These are phyloP conservation scores for Colletotrichum costaricense DNA, from an alignment of 2,329 filamentous ascomycete species.

Conservation along the genomic window DNA sequence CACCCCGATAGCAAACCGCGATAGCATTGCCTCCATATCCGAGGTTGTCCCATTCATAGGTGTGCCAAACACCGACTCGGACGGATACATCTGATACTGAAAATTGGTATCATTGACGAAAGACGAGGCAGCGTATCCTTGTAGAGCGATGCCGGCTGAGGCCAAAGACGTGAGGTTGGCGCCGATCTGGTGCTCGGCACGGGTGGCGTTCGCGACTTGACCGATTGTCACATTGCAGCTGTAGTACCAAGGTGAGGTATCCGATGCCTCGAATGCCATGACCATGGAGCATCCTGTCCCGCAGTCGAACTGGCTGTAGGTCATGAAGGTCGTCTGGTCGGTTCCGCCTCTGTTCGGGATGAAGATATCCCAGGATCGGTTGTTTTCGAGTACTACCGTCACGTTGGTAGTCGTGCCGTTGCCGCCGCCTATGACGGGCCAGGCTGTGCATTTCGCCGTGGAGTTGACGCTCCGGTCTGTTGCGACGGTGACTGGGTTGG, in stretches of 20 bases:
- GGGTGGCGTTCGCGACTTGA: conserved; percentile 46
- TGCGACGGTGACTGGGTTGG: conserved; percentile 41
- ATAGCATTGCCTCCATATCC: conserved; percentile 49
- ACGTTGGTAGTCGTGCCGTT: conserved; percentile 43
- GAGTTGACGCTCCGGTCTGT: conserved; percentile 48
- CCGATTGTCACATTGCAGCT: conserved; percentile 51
- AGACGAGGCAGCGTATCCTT: conserved; percentile 47
- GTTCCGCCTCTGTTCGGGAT: conserved; percentile 44
- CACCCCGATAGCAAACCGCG: conserved; percentile 50
- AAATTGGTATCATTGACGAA: conserved; percentile 38
- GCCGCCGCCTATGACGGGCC: conserved; percentile 45
- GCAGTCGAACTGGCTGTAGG: conserved; percentile 40
- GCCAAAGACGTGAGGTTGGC: conserved; percentile 47
- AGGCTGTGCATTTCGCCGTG: conserved; percentile 43
- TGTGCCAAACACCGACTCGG: conserved; percentile 50
- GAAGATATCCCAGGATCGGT: conserved; percentile 12
- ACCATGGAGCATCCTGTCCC: conserved; percentile 44
- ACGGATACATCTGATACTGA: conserved; percentile 55
- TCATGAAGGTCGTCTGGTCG: conserved; percentile 51
- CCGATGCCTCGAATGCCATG: conserved; percentile 51
- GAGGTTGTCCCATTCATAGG: conserved; percentile 43
- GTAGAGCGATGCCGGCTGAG: conserved; percentile 51
- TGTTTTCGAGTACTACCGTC: conserved; percentile 40
- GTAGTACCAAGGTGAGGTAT: conserved; percentile 52
- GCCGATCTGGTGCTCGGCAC: conserved; percentile 49